A percentile compares a stretch with the other conserved stretches of the same genome.
Evolutionary conservation across 208 protist species (phyloP).

Genomic region (Acanthamoeba sp.): DNA sequence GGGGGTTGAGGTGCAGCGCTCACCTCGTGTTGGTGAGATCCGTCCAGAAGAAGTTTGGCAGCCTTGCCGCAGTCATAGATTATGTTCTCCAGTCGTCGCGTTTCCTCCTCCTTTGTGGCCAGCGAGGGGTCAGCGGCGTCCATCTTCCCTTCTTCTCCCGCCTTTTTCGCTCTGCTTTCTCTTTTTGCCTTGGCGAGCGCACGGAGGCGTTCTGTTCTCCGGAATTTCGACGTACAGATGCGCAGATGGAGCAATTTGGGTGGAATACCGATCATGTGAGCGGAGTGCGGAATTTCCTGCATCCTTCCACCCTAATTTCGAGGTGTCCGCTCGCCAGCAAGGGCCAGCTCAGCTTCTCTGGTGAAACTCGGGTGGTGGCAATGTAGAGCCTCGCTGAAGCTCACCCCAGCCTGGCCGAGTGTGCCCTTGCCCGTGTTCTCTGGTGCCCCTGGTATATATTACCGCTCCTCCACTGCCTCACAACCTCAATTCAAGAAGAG

Average conservation of each 20-base stretch:
- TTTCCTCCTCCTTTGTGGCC: conserved; percentile 43
- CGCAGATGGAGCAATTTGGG: neutral
- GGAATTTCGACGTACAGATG: neutral
- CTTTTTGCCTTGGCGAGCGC: no score
- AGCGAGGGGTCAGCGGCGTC: neutral
- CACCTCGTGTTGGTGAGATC: conserved; percentile 44
- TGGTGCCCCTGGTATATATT: neutral
- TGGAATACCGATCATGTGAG: neutral
- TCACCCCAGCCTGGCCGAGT: neutral
- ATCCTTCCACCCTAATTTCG: neutral
- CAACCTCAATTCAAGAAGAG: neutral
- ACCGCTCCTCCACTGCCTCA: neutral
- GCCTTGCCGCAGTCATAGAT: conserved; percentile 2
- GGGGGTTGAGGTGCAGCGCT: neutral
- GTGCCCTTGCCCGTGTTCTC: neutral
- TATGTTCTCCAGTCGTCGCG: conserved; percentile 38
- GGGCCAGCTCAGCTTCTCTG: conserved; percentile 21
- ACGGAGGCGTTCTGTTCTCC: neutral
- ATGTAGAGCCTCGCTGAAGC: conserved; percentile 50
- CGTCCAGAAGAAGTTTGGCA: conserved; percentile 48
- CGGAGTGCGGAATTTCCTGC: neutral
- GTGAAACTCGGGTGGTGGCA: conserved; percentile 40
- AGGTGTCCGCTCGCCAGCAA: neutral
- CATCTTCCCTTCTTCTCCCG: neutral
- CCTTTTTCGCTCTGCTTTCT: conserved; percentile 15